A percentile compares a stretch with the other conserved stretches of the same genome.
Evolutionary conservation across 2,329 filamentous ascomycete species (phyloP).

Genomic region (Coniochaeta prunicola): DNA sequence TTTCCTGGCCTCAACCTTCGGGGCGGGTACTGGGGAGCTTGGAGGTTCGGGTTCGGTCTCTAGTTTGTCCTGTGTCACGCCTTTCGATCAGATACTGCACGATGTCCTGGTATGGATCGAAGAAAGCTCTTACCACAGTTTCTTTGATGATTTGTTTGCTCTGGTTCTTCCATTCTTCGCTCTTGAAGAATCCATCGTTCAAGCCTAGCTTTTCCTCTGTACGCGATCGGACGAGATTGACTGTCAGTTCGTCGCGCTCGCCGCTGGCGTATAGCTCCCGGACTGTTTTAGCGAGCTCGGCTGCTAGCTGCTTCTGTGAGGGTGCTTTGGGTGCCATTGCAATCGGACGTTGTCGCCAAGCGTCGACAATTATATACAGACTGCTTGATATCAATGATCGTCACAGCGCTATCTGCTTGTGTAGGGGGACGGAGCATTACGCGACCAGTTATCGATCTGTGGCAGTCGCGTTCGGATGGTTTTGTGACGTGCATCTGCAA

Average conservation of each 20-base stretch:
- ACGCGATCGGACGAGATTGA: constrained; percentile 48
- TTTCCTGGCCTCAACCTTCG: not conserved
- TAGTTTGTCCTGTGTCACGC: constrained; percentile 8
- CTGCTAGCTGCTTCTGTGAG: not conserved
- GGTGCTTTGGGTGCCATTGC: not conserved
- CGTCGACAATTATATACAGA: not conserved
- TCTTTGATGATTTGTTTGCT: constrained; percentile 52
- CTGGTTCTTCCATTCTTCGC: constrained; percentile 45
- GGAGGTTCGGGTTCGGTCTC: not conserved
- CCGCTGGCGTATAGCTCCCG: constrained; percentile 34
- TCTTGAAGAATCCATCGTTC: constrained; percentile 41
- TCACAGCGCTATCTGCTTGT: not conserved
- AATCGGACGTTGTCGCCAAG: not conserved
- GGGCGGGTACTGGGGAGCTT: constrained; percentile 7
- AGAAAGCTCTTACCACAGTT: constrained; percentile 36
- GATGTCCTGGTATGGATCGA: not conserved
- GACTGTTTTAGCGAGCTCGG: constrained; percentile 38
- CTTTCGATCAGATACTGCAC: constrained; percentile 5
- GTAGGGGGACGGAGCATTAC: not conserved
- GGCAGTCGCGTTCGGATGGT: not conserved
- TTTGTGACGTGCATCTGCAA: not conserved
- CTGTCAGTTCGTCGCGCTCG: constrained; percentile 39
- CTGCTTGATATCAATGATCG: not conserved
- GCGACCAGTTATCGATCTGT: not conserved
- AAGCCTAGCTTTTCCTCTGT: constrained; percentile 42